A percentile compares a stretch with the other conserved stretches of the same genome.
Conservation (phyloP, 2,329 filamentous ascomycete species). For the Epichloe uncinata region DNA sequence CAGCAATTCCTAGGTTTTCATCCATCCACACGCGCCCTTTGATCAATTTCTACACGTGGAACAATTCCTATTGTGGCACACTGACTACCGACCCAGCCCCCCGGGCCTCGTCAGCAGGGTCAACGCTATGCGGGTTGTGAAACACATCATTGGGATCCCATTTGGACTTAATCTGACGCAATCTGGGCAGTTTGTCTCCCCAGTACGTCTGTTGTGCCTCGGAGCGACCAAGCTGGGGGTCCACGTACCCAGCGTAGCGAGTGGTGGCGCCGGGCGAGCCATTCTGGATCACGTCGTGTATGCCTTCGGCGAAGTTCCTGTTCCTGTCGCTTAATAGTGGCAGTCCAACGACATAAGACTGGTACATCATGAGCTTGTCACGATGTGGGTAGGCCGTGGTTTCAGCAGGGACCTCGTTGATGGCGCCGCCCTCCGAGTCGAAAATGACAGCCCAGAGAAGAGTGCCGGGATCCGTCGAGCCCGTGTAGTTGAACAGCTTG, state of each 20-base stretch:
- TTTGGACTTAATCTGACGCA: slow-evolving; percentile 35
- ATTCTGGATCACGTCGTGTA: slow-evolving; percentile 31
- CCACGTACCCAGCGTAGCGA: slow-evolving; percentile 52
- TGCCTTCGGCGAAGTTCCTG: slow-evolving; percentile 34
- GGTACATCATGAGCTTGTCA: slow-evolving; percentile 50
- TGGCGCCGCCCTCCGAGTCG: slow-evolving; percentile 46
- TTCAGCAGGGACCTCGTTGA: slow-evolving; percentile 39
- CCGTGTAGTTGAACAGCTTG: slow-evolving; percentile 40
- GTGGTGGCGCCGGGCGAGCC: slow-evolving; percentile 27
- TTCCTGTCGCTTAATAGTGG: slow-evolving; percentile 33
- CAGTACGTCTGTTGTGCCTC: slow-evolving; percentile 39
- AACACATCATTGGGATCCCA: slow-evolving; percentile 43
- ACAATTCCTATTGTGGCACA: too few species aligned
- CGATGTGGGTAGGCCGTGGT: slow-evolving; percentile 50
- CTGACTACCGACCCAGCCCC: too few species aligned
- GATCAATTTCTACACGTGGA: too few species aligned
- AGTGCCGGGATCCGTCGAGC: slow-evolving; percentile 33
- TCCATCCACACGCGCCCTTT: too few species aligned
- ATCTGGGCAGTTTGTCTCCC: slow-evolving; percentile 33
- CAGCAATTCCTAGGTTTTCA: too few species aligned
- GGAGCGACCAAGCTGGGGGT: slow-evolving; percentile 30
- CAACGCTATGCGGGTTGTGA: slow-evolving; percentile 45
- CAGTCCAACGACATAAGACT: slow-evolving; percentile 44
- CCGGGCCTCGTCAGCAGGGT: background rate
- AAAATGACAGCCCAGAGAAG: slow-evolving; percentile 49